A percentile compares a stretch with the other conserved stretches of the same genome.
phyloP scores from a whole-genome alignment of 225 moss, liverwort and hornwort genomes.

The Climacium dendroides region DNA sequence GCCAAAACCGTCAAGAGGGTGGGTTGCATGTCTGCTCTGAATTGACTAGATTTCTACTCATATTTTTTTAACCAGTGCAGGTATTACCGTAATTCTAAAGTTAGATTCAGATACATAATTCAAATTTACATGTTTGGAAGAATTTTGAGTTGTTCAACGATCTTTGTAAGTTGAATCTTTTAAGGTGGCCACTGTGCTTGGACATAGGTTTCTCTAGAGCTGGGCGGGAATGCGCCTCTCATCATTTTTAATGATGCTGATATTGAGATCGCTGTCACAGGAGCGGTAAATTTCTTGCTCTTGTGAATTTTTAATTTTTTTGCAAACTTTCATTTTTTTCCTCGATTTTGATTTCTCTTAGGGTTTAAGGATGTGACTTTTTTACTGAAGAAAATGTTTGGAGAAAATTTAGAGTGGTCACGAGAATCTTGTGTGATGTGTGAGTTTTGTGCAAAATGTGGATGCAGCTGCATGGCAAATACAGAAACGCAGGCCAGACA shows the following conservation, averaged over 20 bases:
- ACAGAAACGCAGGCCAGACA: conserved; percentile 85
- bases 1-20: conserved; percentile 97
- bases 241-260: conserved; percentile 94
- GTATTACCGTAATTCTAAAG: background rate
- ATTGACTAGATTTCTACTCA: background rate
- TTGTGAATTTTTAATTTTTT: background rate
- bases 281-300: conserved; percentile 50
- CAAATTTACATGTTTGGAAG: background rate
- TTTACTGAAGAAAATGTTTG: background rate
- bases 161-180: background rate
- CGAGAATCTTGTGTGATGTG: background rate
- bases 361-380: background rate
- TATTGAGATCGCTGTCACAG: conserved; percentile 74
- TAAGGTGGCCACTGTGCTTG: background rate
- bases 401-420: background rate
- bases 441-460: conserved; percentile 1
- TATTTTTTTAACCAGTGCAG: background rate
- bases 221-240: conserved; percentile 94
- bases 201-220: conserved; percentile 76
- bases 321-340: background rate
- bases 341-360: background rate
- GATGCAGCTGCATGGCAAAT: conserved; percentile 79
- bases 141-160: background rate
- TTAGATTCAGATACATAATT: background rate
- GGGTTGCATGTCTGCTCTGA: background rate